phyloP scores from a whole-genome alignment of 352 stramenopile genomes.

The Pythium dissotocum region DNA sequence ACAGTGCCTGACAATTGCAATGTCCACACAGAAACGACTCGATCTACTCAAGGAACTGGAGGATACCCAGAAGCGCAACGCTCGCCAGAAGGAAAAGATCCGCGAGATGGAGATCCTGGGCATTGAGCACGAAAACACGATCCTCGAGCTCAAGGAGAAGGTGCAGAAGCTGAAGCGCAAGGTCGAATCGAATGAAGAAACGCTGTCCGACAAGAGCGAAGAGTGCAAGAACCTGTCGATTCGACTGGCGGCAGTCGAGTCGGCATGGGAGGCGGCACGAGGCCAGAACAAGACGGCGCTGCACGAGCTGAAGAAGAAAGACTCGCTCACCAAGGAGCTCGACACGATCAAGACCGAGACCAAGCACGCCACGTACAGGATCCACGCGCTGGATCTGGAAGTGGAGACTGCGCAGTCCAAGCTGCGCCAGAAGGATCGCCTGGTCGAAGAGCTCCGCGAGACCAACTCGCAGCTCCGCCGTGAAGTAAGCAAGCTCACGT shows the following conservation, averaged over 20 bases:
- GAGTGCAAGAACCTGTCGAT: constrained; percentile 70
- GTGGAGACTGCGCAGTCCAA: constrained; percentile 77
- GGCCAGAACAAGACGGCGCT: constrained; percentile 78
- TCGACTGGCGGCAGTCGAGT: constrained; percentile 71
- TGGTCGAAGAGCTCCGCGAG: constrained; percentile 69
- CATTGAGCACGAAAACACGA: constrained; percentile 74
- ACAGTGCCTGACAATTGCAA: neutral
- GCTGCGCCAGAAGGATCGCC: constrained; percentile 69
- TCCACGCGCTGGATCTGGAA: constrained; percentile 73
- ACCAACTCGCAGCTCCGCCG: constrained; percentile 64
- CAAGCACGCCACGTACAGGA: constrained; percentile 71
- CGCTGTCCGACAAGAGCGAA: constrained; percentile 50
- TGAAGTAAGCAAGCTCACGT: constrained; percentile 54
- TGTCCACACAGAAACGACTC: constrained; percentile 44
- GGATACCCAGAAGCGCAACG: constrained; percentile 67
- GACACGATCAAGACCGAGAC: constrained; percentile 66
- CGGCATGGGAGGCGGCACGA: constrained; percentile 73
- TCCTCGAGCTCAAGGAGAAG: constrained; percentile 77
- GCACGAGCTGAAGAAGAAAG: constrained; percentile 82
- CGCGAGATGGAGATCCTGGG: constrained; percentile 72
- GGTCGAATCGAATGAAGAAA: constrained; percentile 45
- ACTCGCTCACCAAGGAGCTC: constrained; percentile 67
- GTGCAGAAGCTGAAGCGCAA: constrained; percentile 75
- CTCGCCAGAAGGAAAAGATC: constrained; percentile 69
- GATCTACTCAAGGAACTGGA: constrained; percentile 70